Conservation (phyloP, 176 grass and related monocot genomes). For the Luzula sylvatica region DNA sequence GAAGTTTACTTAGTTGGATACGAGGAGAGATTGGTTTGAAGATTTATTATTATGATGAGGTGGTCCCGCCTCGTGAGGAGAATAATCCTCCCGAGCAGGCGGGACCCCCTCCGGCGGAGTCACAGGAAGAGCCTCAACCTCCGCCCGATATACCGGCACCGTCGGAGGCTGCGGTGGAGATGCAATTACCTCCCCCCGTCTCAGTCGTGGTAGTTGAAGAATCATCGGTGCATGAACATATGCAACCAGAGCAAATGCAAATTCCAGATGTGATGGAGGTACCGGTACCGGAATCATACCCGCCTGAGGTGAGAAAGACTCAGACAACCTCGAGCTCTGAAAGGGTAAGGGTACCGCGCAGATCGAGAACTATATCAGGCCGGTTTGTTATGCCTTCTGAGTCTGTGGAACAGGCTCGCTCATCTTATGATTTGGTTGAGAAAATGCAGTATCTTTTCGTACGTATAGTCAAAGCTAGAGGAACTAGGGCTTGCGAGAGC, state of each 20-base stretch:
- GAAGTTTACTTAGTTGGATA: slow-evolving; percentile 71
- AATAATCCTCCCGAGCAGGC: slow-evolving; percentile 25
- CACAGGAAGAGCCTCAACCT: slow-evolving; percentile 31
- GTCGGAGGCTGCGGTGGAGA: slow-evolving; percentile 62
- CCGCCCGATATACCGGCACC: slow-evolving; percentile 40
- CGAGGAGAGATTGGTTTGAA: slow-evolving; percentile 89
- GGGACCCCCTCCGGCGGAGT: slow-evolving; percentile 24
- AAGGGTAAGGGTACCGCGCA: slow-evolving; percentile 23
- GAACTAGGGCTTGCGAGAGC: slow-evolving; percentile 53
- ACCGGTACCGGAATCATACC: slow-evolving; percentile 30
- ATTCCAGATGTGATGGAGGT: slow-evolving; percentile 21
- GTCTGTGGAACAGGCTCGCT: slow-evolving; percentile 34
- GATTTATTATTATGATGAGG: slow-evolving; percentile 83
- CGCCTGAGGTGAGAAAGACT: slow-evolving; percentile 57
- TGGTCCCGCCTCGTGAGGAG: slow-evolving; percentile 6
- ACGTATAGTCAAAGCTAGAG: slow-evolving; percentile 58
- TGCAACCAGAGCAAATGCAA: slow-evolving; percentile 12
- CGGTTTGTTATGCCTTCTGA: slow-evolving; percentile 50
- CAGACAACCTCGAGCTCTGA: slow-evolving; percentile 43
- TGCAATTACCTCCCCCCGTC: slow-evolving; percentile 38
- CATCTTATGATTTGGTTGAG: slow-evolving; percentile 79
- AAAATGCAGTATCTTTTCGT: slow-evolving; percentile 90
- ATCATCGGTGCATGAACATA: slow-evolving; percentile 20
- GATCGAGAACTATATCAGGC: slow-evolving; percentile 35
- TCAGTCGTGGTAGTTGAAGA: slow-evolving; percentile 47